Base-by-base conservation (phyloP, 768 basidiomycete genomes). In the Trametes sanguinea region DNA sequence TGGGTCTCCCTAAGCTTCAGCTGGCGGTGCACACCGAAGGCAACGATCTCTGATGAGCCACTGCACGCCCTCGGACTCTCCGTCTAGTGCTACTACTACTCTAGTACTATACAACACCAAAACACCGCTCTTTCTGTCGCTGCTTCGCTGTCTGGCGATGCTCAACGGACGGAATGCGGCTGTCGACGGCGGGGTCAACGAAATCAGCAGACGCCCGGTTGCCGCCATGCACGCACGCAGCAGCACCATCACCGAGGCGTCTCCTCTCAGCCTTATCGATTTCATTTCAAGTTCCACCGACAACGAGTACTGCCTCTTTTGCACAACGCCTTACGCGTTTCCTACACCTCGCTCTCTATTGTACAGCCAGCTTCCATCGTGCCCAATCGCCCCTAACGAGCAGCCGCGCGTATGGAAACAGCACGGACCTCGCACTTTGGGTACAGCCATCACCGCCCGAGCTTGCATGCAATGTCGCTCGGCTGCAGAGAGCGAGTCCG, bases 211-310 rank as follows among this genome's bases (percentile, higher is more conserved):
- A 6, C 32, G 43, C 40, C 17, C 51, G 45, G 39, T 43, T 40
- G 11, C 17, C 27, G 37, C 17, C n/a, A n/a, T n/a, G n/a, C n/a
- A n/a, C n/a, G n/a, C n/a, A n/a, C n/a, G n/a, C n/a, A n/a, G n/a
- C n/a, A n/a, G n/a, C 33, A 44, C 51, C 50, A 46, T 46, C 29
- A 35, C 48, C 27, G 16, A 59, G 54, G 51, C 61, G 61, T 42
- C 54, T 56, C n/a, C n/a, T n/a, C n/a, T n/a, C n/a, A n/a, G n/a
- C 55, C 61, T 62, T 62, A 62, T 62, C 61, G 61, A 62, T 62
- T 62, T 62, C 61, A 62, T 62, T 57, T 32, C 42, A 52, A n/a
- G n/a, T n/a, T n/a, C n/a, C n/a, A n/a, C n/a, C n/a, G 47, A 33
- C 17, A 48, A 51, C 29, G 5, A 22, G 9, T 30, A 32, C 54